Evolutionary conservation across 1,284 basidiomycete species (phyloP).

Genomic region (Trichosporon asahii): DNA sequence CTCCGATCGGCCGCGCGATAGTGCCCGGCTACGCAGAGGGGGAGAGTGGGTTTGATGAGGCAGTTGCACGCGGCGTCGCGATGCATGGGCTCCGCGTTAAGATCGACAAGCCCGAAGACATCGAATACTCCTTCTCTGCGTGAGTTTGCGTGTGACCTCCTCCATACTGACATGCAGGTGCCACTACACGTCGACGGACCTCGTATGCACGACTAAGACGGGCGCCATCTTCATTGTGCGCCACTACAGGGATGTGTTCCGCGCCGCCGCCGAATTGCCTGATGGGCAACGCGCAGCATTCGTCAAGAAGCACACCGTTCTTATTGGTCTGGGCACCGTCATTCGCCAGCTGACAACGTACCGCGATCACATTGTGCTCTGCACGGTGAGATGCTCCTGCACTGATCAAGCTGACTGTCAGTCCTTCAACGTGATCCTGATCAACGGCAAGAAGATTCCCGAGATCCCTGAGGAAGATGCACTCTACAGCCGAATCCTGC

Average conservation of each 20-base stretch:
- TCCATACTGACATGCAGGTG: constrained; percentile 12
- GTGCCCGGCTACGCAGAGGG: constrained; percentile 1
- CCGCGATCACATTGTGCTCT: constrained; percentile 31
- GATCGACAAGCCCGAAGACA: constrained; percentile 10
- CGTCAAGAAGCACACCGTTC: constrained; percentile 24
- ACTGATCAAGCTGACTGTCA: neutral
- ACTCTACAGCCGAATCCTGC: too few relatives aligned
- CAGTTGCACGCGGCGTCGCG: constrained; percentile 11
- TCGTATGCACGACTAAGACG: constrained; percentile 30
- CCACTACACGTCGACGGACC: constrained; percentile 37
- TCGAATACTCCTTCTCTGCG: constrained; percentile 29
- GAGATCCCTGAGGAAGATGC: constrained; percentile 11
- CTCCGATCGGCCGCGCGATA: constrained; percentile 12
- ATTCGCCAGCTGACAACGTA: constrained; percentile 32
- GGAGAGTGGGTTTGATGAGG: constrained; percentile 8
- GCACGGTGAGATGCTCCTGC: constrained; percentile 23
- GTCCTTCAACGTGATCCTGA: constrained; percentile 26
- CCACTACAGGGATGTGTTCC: constrained; percentile 32
- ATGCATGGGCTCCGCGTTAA: constrained; percentile 11
- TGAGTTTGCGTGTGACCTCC: constrained; percentile 12
- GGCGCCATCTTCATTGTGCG: constrained; percentile 34
- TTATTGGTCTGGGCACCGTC: constrained; percentile 24
- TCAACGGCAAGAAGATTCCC: constrained; percentile 31
- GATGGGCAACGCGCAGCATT: constrained; percentile 15
- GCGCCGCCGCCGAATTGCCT: neutral